Conservation (phyloP, 768 basidiomycete species). For the Mycena maculata region DNA sequence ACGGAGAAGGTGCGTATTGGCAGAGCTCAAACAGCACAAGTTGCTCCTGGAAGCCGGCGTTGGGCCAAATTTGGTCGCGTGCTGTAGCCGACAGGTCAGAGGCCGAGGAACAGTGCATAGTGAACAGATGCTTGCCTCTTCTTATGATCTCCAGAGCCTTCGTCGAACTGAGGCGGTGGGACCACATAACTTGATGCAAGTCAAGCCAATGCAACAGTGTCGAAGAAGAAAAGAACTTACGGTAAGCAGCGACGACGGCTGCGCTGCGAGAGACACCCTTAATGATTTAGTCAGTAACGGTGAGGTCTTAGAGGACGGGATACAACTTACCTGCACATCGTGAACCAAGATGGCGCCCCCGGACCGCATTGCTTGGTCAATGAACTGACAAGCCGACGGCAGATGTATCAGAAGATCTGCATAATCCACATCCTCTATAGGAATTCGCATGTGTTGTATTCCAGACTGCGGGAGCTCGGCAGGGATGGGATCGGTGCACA, state of each 20-base stretch:
- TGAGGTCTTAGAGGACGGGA: too few relatives aligned
- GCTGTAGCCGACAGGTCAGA: slow-evolving; percentile 49
- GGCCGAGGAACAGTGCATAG: slow-evolving; percentile 11
- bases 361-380: slow-evolving; percentile 67
- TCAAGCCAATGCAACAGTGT: slow-evolving; percentile 27
- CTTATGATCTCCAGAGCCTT: slow-evolving; percentile 72
- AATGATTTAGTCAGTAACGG: not conserved
- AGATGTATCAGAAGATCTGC: slow-evolving; percentile 76
- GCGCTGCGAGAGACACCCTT: slow-evolving; percentile 72
- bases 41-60: slow-evolving; percentile 84
- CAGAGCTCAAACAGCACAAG: slow-evolving; percentile 81
- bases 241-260: slow-evolving; percentile 79
- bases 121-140: slow-evolving; percentile 55
- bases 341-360: slow-evolving; percentile 76
- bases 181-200: slow-evolving; percentile 69
- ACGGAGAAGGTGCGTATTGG: slow-evolving; percentile 68
- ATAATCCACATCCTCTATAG: slow-evolving; percentile 76
- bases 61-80: slow-evolving; percentile 83
- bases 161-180: slow-evolving; percentile 65
- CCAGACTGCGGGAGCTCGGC: slow-evolving; percentile 78
- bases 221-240: slow-evolving; percentile 54
- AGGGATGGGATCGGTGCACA: slow-evolving; percentile 78
- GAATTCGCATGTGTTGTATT: slow-evolving; percentile 75
- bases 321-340: slow-evolving; percentile 57
- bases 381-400: slow-evolving; percentile 74